Evolutionary conservation across 2,329 filamentous ascomycete species (phyloP), one percentile per base, ranked within the genome.

Genomic region (Fusarium verrucosum): DNA sequence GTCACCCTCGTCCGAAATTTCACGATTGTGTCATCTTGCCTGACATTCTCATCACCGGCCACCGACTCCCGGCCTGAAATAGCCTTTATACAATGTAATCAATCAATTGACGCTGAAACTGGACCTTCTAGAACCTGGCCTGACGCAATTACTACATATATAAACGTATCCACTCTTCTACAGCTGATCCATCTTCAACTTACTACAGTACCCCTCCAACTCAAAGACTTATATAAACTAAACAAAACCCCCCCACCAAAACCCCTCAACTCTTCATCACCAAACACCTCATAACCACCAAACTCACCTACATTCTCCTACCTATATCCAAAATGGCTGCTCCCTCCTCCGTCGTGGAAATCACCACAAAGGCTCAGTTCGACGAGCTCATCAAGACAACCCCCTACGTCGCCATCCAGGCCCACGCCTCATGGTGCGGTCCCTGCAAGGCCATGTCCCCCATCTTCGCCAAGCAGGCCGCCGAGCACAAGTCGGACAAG

Each of bases 401-500:
- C 43, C 81, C 78, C 42, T 84, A 82, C 75, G 83, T 87, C 63
- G 79, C 82, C 59, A 75, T 85, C 64, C 84, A 88, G 73, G 86
- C 87, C 76, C 83, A 79, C 76, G 85, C 85, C 57, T 77, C 82
- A 70, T 88, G 86, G 86, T 88, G 85, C 76, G 81, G 80, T 35
- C 86, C 85, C 25, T 88, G 86, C 83, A 85, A 85, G 75, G 77
- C 78, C 68, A 87, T 88, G 71, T 82, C 83, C 20, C 85, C 85
- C 61, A 69, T 83, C 57, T 87, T 82, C 79, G 71, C 69, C 58
- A 77, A 81, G 70, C 79, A 86, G 49, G 81, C 85, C 41, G 72
- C 72, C 43, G 66, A 68, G 30, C 66, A 71, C 64, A 64, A 72
- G 22, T 77, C 78, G 17, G 77, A 80, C 47, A 74, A 77, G 38